These are phyloP conservation scores for Phytophthora chlamydospora DNA, from an alignment of 352 stramenopile genomes.

Conservation along the genomic window DNA sequence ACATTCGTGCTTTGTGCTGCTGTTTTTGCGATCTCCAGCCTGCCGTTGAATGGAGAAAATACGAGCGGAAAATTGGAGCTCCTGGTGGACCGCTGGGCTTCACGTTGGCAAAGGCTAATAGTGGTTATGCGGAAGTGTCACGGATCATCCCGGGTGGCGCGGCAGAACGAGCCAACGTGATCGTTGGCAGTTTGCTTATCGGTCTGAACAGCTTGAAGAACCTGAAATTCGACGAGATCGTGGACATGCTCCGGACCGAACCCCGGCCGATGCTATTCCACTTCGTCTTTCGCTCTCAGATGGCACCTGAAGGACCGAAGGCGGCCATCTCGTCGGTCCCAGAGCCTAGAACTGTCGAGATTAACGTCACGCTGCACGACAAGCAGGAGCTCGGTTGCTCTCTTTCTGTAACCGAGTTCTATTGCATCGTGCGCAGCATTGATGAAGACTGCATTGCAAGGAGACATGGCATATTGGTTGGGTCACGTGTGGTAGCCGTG, in stretches of 20 bases:
- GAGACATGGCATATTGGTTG: constrained; percentile 65
- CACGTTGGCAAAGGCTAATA: constrained; percentile 71
- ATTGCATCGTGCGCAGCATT: constrained; percentile 67
- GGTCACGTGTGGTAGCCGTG: constrained; percentile 66
- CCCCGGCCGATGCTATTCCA: constrained; percentile 68
- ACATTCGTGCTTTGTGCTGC: constrained; percentile 1
- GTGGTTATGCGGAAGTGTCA: constrained; percentile 74
- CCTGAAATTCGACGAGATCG: constrained; percentile 75
- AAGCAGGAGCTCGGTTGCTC: constrained; percentile 66
- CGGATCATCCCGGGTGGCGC: constrained; percentile 61
- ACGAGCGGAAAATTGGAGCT: constrained; percentile 59
- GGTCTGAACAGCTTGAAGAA: constrained; percentile 65
- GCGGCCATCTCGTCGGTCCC: constrained; percentile 62
- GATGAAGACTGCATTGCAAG: constrained; percentile 63
- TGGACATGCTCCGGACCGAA: constrained; percentile 56
- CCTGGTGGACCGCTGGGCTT: constrained; percentile 61
- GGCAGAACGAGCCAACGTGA: constrained; percentile 63
- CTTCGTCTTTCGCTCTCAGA: constrained; percentile 60
- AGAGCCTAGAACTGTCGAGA: constrained; percentile 62
- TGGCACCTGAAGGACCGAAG: constrained; percentile 21
- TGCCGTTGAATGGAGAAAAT: constrained; percentile 60
- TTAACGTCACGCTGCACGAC: constrained; percentile 63
- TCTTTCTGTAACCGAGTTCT: constrained; percentile 51
- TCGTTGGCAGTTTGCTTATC: constrained; percentile 80
- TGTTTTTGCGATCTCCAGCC: constrained; percentile 21